Conservation (phyloP, 495 filamentous ascomycete species). For the Podospora fimiseda region DNA sequence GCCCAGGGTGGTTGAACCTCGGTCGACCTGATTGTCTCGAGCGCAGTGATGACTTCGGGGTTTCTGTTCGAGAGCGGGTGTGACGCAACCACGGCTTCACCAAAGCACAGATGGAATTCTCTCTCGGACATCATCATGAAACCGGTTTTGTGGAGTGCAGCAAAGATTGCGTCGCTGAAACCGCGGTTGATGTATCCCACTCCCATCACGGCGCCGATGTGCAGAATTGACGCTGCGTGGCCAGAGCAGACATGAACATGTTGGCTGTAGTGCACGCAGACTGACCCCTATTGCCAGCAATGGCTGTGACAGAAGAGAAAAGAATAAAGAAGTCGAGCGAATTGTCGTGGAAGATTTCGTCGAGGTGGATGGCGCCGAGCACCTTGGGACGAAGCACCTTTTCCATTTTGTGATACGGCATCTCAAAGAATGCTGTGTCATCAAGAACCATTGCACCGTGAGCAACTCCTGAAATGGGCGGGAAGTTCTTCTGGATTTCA, state of each 20-base stretch:
- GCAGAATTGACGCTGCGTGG: conserved; percentile 36
- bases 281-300: conserved; percentile 50
- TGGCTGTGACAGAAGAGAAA: conserved; percentile 30
- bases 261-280: conserved; percentile 53
- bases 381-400: conserved; percentile 20
- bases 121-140: conserved; percentile 31
- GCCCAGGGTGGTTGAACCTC: background rate
- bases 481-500: background rate
- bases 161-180: conserved; percentile 24
- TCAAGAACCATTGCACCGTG: background rate
- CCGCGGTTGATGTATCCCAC: conserved; percentile 36
- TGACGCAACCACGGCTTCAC: conserved; percentile 9
- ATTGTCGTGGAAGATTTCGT: conserved; percentile 31
- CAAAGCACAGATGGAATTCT: conserved; percentile 14
- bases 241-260: conserved; percentile 44
- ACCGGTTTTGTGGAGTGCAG: conserved; percentile 37
- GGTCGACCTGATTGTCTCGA: background rate
- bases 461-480: background rate
- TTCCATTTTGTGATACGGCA: background rate
- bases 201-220: conserved; percentile 43
- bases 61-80: background rate
- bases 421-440: background rate
- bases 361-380: conserved; percentile 27
- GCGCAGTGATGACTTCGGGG: background rate
- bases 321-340: conserved; percentile 58